These are phyloP conservation scores for Pichia sp. DNA, from an alignment of 1,139 yeast genomes.

Conservation along the genomic window DNA sequence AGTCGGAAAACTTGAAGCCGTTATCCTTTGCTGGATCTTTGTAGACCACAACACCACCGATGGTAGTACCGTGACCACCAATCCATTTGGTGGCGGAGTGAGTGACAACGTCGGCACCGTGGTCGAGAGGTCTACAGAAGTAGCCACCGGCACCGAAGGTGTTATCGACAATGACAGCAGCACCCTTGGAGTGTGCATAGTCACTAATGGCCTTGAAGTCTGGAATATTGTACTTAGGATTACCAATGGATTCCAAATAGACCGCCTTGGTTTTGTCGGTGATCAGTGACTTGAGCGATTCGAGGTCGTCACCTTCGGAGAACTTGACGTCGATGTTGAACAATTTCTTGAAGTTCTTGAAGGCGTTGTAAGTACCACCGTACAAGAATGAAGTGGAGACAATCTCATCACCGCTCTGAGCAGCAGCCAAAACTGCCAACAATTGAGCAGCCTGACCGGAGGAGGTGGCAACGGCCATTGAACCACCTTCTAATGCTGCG, in stretches of 20 bases:
- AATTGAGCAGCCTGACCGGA: conserved; percentile 97
- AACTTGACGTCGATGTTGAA: conserved; percentile 81
- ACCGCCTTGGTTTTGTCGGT: conserved; percentile 87
- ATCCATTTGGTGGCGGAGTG: conserved; percentile 99
- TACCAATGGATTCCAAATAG: conserved; percentile 87
- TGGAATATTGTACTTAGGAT: conserved; percentile 90
- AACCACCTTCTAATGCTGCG: conserved; percentile 90
- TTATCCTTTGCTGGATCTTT: conserved; percentile 55
- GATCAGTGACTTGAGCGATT: conserved; percentile 64
- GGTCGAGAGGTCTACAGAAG: conserved; percentile 77
- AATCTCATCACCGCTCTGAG: conserved; percentile 85
- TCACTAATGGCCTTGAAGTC: conserved; percentile 75
- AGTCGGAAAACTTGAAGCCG: conserved; percentile 76
- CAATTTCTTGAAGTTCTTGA: conserved; percentile 78
- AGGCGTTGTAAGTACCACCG: conserved; percentile 96
- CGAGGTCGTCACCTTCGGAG: conserved; percentile 65
- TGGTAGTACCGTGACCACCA: conserved; percentile 95
- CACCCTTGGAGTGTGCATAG: conserved; percentile 81
- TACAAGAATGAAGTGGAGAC: conserved; percentile 83
- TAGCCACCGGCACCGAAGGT: conserved; percentile 97
- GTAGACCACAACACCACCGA: conserved; percentile 88
- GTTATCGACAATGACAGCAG: conserved; percentile 92
- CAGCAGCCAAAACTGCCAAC: conserved; percentile 76
- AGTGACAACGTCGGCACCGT: conserved; percentile 60
- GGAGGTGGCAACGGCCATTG: conserved; percentile 82